Evolutionary conservation across 2,329 filamentous ascomycete genomes (phyloP).

Genomic region (Colletotrichum euphorbiae): DNA sequence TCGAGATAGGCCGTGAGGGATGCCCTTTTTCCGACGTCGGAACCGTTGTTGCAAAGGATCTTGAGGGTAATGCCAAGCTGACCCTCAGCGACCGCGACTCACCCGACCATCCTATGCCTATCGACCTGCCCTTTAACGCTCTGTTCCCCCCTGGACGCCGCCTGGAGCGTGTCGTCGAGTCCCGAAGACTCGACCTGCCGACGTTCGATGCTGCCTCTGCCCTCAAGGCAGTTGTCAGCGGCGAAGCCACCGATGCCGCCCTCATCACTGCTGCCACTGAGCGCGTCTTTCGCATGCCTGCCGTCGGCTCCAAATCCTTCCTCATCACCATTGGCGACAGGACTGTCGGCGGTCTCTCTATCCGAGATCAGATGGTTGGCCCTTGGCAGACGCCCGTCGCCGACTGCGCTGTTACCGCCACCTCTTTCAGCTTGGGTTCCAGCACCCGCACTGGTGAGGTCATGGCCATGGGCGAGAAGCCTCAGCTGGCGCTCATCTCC

Average conservation of each 20-base stretch:
- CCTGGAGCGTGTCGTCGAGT: conserved; percentile 79
- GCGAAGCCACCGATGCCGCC: conserved; percentile 63
- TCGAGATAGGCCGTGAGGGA: conserved; percentile 76
- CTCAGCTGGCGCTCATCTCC: conserved; percentile 88
- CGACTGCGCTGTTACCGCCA: conserved; percentile 92
- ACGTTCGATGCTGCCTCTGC: conserved; percentile 76
- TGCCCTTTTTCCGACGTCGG: conserved; percentile 95
- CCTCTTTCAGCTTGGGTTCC: conserved; percentile 74
- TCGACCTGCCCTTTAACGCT: conserved; percentile 89
- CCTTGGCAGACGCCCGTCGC: conserved; percentile 96
- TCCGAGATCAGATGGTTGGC: conserved; percentile 94
- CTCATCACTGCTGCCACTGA: conserved; percentile 75
- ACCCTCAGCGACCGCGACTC: conserved; percentile 86
- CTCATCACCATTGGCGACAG: conserved; percentile 96
- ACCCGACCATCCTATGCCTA: conserved; percentile 78
- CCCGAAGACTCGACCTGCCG: conserved; percentile 74
- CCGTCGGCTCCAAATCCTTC: conserved; percentile 97
- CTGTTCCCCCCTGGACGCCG: conserved; percentile 91
- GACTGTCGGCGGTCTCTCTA: conserved; percentile 88
- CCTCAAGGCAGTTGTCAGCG: conserved; percentile 73
- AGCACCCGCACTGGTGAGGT: conserved; percentile 87
- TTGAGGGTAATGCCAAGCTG: conserved; percentile 75
- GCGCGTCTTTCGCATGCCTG: conserved; percentile 84
- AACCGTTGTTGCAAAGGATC: conserved; percentile 72
- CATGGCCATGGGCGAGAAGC: conserved; percentile 98